These are phyloP conservation scores for Acanthamoeba royreba DNA, from an alignment of 208 protist species.

Conservation along the genomic window DNA sequence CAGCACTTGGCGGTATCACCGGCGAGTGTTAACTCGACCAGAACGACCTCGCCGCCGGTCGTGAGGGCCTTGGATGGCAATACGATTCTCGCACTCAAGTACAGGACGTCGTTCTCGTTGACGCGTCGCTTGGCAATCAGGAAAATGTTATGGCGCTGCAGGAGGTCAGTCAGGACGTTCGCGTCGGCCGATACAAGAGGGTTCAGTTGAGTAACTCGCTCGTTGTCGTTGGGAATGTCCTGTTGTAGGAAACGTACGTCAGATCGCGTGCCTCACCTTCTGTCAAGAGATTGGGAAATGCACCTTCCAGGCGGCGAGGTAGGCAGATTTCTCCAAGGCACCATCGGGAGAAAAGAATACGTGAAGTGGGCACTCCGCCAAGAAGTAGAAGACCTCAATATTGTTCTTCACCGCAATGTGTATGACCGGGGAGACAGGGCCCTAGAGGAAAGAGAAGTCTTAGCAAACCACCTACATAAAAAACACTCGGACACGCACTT, in stretches of 20 bases:
- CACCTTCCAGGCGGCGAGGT: neutral
- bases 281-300: too few relatives aligned
- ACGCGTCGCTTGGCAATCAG: slow-evolving; percentile 10
- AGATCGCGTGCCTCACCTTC: too few relatives aligned
- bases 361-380: slow-evolving; percentile 46
- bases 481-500: too few relatives aligned
- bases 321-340: neutral
- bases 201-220: neutral
- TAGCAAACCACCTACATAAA: too few relatives aligned
- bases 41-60: neutral
- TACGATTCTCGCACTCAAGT: neutral
- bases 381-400: slow-evolving; percentile 67
- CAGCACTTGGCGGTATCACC: neutral
- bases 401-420: slow-evolving; percentile 71
- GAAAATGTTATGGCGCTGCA: neutral
- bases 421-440: slow-evolving; percentile 48
- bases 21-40: slow-evolving; percentile 17
- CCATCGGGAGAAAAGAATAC: slow-evolving; percentile 55
- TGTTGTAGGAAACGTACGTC: too few relatives aligned
- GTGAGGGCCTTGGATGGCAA: neutral
- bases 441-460: neutral
- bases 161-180: neutral
- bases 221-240: neutral
- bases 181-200: neutral
- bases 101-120: neutral